Conservation (phyloP, 2,329 filamentous ascomycete genomes). For the Fulvia fulva region DNA sequence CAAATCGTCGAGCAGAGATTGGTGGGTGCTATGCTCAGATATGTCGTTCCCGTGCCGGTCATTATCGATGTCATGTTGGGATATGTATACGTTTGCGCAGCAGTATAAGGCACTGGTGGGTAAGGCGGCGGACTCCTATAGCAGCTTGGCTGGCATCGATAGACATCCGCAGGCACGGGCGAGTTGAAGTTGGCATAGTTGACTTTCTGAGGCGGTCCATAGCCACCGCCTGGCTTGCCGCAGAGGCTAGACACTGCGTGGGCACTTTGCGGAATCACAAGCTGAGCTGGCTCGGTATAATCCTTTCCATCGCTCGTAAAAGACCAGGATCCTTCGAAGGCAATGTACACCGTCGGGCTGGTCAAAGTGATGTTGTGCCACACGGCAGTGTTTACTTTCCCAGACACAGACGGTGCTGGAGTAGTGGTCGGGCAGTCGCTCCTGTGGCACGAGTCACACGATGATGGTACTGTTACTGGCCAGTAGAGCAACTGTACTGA, state of each 20-base stretch:
- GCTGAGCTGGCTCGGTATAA: conserved; percentile 4
- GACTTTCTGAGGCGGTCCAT: conserved; percentile 9
- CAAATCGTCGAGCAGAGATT: conserved; percentile 27
- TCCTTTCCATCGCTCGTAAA: conserved; percentile 10
- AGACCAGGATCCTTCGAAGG: conserved; percentile 18
- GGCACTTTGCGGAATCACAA: conserved; percentile 18
- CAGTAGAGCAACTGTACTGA: conserved; percentile 21
- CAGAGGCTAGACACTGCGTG: conserved; percentile 18
- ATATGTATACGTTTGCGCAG: conserved; percentile 2
- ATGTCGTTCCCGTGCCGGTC: not conserved
- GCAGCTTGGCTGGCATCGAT: conserved; percentile 25
- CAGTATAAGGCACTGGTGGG: not conserved
- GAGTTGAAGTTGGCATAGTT: conserved; percentile 23
- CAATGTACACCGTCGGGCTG: conserved; percentile 24
- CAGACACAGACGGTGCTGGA: conserved; percentile 16
- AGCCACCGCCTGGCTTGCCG: conserved; percentile 14
- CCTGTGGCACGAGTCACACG: conserved; percentile 12
- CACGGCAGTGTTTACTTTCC: conserved; percentile 17
- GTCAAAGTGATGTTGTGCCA: conserved; percentile 20
- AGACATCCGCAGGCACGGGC: conserved; percentile 19
- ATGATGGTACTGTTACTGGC: conserved; percentile 12
- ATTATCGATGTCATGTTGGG: not conserved
- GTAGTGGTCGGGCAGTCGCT: conserved; percentile 14
- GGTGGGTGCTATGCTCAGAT: conserved; percentile 5
- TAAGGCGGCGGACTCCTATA: conserved; percentile 8